Evolutionary conservation across 2,329 filamentous ascomycete species (phyloP).

Genomic region (Coniochaeta sp.): DNA sequence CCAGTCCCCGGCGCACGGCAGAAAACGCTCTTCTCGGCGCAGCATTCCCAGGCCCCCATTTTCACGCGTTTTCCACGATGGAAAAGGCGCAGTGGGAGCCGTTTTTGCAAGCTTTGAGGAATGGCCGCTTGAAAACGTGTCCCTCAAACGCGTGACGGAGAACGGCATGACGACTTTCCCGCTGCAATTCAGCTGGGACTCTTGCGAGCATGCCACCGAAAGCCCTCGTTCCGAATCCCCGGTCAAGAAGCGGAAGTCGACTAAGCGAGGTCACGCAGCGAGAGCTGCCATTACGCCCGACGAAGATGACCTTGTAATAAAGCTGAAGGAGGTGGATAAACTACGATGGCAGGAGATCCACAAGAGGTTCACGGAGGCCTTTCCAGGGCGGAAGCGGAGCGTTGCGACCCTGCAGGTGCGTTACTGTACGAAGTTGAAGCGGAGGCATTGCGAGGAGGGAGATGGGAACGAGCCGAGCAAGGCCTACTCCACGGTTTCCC

Average conservation of each 20-base stretch:
- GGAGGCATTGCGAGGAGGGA: neutral
- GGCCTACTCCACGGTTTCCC: neutral
- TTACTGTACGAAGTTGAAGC: conserved; percentile 1
- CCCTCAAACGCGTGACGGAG: neutral
- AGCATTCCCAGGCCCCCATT: neutral
- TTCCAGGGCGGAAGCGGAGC: neutral
- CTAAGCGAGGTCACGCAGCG: neutral
- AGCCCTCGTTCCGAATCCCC: neutral
- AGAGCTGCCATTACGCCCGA: neutral
- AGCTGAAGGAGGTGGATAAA: neutral
- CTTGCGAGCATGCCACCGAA: neutral
- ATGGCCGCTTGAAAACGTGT: neutral
- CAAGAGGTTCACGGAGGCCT: neutral
- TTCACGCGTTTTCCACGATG: neutral
- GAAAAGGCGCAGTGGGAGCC: neutral
- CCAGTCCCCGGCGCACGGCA: neutral
- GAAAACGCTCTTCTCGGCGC: neutral
- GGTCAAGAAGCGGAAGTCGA: neutral
- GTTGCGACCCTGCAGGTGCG: neutral
- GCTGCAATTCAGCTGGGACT: neutral
- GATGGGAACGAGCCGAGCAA: conserved; percentile 1
- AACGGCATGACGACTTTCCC: conserved; percentile 1
- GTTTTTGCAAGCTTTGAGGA: neutral
- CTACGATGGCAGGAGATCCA: neutral
- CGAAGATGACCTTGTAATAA: neutral